Base-by-base conservation (phyloP, 805 yeast species). In the Candida cerambycidarum region DNA sequence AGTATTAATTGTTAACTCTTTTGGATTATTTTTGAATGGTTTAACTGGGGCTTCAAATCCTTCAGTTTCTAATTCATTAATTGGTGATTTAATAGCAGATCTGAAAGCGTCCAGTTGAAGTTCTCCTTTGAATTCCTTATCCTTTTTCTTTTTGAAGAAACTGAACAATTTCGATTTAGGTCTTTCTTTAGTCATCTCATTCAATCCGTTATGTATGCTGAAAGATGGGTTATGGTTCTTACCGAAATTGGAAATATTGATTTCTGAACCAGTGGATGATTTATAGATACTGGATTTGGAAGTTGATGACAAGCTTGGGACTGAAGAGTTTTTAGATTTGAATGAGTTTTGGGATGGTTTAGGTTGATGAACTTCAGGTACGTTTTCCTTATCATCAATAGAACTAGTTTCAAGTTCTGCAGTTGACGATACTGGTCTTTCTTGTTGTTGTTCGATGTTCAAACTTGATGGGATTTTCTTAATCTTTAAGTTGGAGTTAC, bases 201-300 rank as follows among this genome's bases (percentile, higher is more conserved):
- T 46, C 14, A 49, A 39, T 1, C 44, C 47, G 27, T 38, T 39
- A 29, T 46, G 53, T 23, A 49, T 42, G 39, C 50, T 46, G 43
- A 70, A 70, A 1, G 70, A 57, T 4, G 76, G 76, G 43, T 60
- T 59, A 52, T 68, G 54, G 39, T 46, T 54, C 41, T 61, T 63
- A 15, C 76, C 76, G 51, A 70, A 70, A 44, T 68, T 65, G 23
- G 57, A 44, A 18, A 70, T 57, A 53, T 70, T 71, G 34, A 70
- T 56, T 5, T 64, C 67, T 28, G 75, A 69, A 3, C 73, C 73
- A 35, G 55, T 42, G 1, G 59, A 44, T 25, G 54, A 42, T 33
- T 50, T 47, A 42, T 54, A 57, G 8, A 57, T 17, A 21, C 23
- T 21, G n/a, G n/a, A n/a, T 8, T 41, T 29, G 5, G 31, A n/a